phyloP scores from a whole-genome alignment of 1,139 yeast species.

The Protomyces inouyei region DNA sequence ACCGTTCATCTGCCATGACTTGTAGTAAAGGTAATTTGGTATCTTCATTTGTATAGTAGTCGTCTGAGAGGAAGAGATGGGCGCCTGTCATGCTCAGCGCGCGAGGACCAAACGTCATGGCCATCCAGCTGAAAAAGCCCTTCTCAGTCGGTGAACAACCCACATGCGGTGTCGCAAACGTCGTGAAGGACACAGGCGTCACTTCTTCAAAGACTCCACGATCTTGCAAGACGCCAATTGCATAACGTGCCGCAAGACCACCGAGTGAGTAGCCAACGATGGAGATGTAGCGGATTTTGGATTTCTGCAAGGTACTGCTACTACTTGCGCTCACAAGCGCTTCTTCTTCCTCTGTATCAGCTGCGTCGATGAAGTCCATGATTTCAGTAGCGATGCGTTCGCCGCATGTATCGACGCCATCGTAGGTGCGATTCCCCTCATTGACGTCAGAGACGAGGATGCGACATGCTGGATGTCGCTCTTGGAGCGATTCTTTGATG shows the following conservation, averaged over 20 bases:
- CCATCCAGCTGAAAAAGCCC: constrained; percentile 44
- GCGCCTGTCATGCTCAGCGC: constrained; percentile 69
- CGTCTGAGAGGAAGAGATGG: constrained; percentile 54
- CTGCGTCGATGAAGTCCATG: constrained; percentile 27
- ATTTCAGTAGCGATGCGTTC: constrained; percentile 62
- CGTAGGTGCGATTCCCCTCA: constrained; percentile 72
- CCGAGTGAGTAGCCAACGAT: constrained; percentile 55
- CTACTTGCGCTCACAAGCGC: neutral
- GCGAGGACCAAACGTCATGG: constrained; percentile 58
- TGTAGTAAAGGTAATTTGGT: constrained; percentile 41
- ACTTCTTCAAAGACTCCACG: constrained; percentile 55
- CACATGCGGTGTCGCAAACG: constrained; percentile 89
- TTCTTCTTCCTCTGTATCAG: neutral
- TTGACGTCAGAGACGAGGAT: constrained; percentile 66
- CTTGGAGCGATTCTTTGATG: constrained; percentile 51
- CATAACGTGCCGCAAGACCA: constrained; percentile 55
- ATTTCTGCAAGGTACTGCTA: constrained; percentile 16
- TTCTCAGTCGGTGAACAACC: constrained; percentile 54
- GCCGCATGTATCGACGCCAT: constrained; percentile 72
- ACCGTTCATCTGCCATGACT: constrained; percentile 52
- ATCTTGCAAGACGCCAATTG: constrained; percentile 60
- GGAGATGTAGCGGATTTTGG: constrained; percentile 41
- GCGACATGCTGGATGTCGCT: constrained; percentile 47
- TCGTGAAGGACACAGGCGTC: constrained; percentile 57
- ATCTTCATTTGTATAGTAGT: neutral